phyloP scores from a whole-genome alignment of 352 stramenopile species.

The Phytophthora capsici region DNA sequence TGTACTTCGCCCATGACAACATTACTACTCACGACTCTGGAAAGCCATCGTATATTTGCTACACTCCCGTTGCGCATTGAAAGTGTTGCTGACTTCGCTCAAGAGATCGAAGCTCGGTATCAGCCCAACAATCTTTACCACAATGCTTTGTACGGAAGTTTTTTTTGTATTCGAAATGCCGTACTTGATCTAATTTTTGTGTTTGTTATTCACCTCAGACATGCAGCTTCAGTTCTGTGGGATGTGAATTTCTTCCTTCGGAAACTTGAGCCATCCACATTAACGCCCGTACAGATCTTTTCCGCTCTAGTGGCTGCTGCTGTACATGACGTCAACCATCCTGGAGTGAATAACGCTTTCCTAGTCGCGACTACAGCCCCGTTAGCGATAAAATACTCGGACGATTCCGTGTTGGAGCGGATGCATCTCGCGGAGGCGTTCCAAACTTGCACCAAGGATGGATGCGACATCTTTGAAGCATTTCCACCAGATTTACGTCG shows the following conservation, averaged over 20 bases:
- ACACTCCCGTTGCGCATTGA: conserved; percentile 62
- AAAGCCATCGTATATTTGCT: conserved; percentile 68
- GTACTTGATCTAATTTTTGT: conserved; percentile 4
- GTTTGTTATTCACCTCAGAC: conserved; percentile 37
- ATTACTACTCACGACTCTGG: conserved; percentile 67
- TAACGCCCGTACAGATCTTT: conserved; percentile 60
- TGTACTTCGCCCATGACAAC: conserved; percentile 67
- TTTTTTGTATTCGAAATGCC: background rate
- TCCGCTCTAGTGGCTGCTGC: conserved; percentile 90
- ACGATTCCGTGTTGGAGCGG: conserved; percentile 90
- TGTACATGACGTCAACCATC: conserved; percentile 94
- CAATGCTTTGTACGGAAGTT: conserved; percentile 64
- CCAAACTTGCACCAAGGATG: conserved; percentile 67
- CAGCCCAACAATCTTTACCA: conserved; percentile 82
- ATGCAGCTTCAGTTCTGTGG: conserved; percentile 76
- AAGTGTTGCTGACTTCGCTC: conserved; percentile 52
- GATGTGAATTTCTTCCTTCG: conserved; percentile 75
- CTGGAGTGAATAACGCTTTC: conserved; percentile 93
- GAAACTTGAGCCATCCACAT: conserved; percentile 42
- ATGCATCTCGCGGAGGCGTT: conserved; percentile 82
- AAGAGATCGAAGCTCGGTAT: conserved; percentile 76
- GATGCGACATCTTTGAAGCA: conserved; percentile 73
- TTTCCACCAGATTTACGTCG: conserved; percentile 58
- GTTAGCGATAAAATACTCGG: conserved; percentile 93
- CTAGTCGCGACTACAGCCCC: conserved; percentile 84